Percentiles rank a stretch among this genome's conserved stretches.
Conservation (phyloP, 202 grass and related monocot species). For the Eragrostis tef region DNA sequence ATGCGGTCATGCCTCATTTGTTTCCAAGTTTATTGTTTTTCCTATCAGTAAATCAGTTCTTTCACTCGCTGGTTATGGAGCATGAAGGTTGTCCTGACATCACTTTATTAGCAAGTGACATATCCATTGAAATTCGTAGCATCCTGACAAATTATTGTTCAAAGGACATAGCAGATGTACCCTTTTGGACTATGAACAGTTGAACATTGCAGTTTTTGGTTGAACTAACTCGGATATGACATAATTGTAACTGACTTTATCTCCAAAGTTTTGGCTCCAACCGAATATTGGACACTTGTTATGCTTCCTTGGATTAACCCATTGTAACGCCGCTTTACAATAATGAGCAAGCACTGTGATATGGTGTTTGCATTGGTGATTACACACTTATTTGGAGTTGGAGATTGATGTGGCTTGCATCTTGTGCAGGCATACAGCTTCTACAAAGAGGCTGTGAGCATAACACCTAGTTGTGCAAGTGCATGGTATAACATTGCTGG, state of each 20-base stretch:
- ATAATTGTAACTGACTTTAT: conserved; percentile 3
- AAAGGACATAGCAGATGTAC: neutral
- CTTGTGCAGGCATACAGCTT: conserved; percentile 55
- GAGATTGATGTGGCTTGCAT: conserved; percentile 4
- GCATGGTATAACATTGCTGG: conserved; percentile 57
- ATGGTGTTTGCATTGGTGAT: neutral
- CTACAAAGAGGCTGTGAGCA: conserved; percentile 48
- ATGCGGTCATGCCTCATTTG: neutral
- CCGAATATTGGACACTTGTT: neutral
- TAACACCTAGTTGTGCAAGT: conserved; percentile 54
- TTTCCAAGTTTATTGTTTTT: neutral
- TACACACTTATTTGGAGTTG: neutral
- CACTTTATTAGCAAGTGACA: conserved; percentile 5
- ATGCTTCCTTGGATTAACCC: neutral
- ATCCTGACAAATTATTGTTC: neutral
- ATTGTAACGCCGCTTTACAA: neutral
- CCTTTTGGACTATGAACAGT: neutral
- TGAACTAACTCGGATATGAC: neutral
- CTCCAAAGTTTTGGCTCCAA: neutral
- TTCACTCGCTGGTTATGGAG: conserved; percentile 10
- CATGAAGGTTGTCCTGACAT: conserved; percentile 1
- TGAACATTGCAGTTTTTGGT: neutral
- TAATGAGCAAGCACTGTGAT: neutral
- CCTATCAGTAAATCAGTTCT: neutral
- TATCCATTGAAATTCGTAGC: neutral